These are phyloP conservation scores for Ramularia endophylla DNA, from an alignment of 2,329 filamentous ascomycete species.

Conservation along the genomic window DNA sequence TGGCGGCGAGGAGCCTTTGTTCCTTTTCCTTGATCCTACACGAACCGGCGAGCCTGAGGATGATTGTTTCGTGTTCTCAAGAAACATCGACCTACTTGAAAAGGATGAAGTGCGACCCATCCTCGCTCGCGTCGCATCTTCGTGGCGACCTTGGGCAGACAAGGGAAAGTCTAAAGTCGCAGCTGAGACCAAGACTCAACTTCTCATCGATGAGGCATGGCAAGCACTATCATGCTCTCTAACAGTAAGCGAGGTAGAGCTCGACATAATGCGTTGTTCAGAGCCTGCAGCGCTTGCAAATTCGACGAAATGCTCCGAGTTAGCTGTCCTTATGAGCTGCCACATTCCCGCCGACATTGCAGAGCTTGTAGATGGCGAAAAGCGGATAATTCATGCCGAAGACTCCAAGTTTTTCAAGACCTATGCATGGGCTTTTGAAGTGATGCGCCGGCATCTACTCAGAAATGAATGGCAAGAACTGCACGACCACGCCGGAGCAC, in stretches of 20 bases:
- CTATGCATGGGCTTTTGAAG: constrained; percentile 21
- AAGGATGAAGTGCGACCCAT: constrained; percentile 43
- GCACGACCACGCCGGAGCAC: not conserved
- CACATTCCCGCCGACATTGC: not conserved
- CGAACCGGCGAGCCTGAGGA: constrained; percentile 40
- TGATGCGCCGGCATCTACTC: constrained; percentile 19
- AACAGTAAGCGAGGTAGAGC: not conserved
- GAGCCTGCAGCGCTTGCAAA: not conserved
- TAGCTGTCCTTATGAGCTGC: constrained; percentile 5
- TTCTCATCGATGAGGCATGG: constrained; percentile 10
- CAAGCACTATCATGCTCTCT: not conserved
- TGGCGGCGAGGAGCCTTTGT: constrained; percentile 34
- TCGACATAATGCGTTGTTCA: not conserved
- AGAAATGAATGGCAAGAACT: constrained; percentile 15
- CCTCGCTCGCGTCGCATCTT: constrained; percentile 42
- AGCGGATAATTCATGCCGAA: constrained; percentile 1
- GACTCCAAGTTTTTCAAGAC: constrained; percentile 12
- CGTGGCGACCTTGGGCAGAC: constrained; percentile 37
- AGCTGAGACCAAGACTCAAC: not conserved
- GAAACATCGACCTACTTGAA: constrained; percentile 41
- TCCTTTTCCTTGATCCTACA: constrained; percentile 54
- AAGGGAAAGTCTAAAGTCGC: constrained; percentile 10
- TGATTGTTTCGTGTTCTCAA: constrained; percentile 54
- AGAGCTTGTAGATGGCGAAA: not conserved
- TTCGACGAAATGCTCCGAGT: constrained; percentile 2